Base-by-base conservation (phyloP, 768 basidiomycete species). In the Leccinum ochraceum region DNA sequence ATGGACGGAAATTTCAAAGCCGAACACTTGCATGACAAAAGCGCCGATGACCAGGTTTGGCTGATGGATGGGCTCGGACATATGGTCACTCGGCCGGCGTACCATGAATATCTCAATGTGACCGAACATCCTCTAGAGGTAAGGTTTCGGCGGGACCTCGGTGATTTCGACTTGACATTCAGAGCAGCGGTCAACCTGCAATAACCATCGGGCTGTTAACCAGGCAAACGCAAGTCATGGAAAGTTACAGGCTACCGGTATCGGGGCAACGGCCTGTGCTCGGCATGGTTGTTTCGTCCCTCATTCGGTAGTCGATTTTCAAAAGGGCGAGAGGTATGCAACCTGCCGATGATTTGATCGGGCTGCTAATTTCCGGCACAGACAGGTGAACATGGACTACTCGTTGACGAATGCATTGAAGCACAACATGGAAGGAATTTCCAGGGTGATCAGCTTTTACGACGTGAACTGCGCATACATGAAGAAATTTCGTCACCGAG, bases 251-350 rank as follows among this genome's bases (percentile, higher is more conserved):
- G 52, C 37, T 0, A 60, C 59, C 3, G 51, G 62, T 2, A 39
- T 63, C 1, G 55, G 48, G 3, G 52, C 54, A 1, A 56, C 26
- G 2, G 59, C 55, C 0, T 63, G 55, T 53, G 55, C 51, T 2
- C 16, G 1, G 17, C 55, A 63, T 26, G 44, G 59, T 0, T 60
- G 55, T 34, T 57, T 77, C 69, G 53, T 66, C 24, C 74, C 70
- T 0, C 67, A 73, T 52, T 61, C 66, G 1, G 54, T 73, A 1
- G 75, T 76, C 0, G 71, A 76, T 49, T 71, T 77, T 48, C 70
- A 71, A 39, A 68, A 68, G 32, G 28, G 73, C 0, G 71, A 44
- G n/a, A 44, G 42, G 42, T 44, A n/a, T 16, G 17, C 42, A 1
- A 34, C 11, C 9, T 34, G 11, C 32, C 32, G 0, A 16, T 10